phyloP scores from a whole-genome alignment of 257 asterid species.

The Salvia splendens region DNA sequence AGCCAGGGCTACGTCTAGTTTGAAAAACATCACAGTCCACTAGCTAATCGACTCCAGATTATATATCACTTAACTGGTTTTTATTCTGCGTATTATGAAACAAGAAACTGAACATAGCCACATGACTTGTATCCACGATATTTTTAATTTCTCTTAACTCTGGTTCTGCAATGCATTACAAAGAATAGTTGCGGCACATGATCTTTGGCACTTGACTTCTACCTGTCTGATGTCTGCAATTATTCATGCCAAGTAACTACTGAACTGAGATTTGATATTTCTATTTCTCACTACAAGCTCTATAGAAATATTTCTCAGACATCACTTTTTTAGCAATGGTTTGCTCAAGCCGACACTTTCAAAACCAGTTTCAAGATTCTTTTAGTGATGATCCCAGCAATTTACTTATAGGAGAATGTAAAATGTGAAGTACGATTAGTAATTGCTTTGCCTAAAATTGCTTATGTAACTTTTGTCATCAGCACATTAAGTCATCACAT shows the following conservation, averaged over 20 bases:
- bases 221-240: background rate
- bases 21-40: conserved; percentile 25
- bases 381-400: background rate
- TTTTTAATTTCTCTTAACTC: conserved; percentile 9
- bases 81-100: conserved; percentile 11
- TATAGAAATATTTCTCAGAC: background rate
- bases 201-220: background rate
- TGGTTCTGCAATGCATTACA: conserved; percentile 18
- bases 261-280: background rate
- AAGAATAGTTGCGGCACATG: background rate
- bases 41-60: conserved; percentile 17
- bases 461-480: conserved; percentile 2
- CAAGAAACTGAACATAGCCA: background rate
- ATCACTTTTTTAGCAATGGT: conserved; percentile 8
- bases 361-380: background rate
- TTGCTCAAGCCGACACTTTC: background rate
- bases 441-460: conserved; percentile 14
- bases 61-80: background rate
- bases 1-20: conserved; percentile 15
- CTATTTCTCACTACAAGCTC: background rate
- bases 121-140: background rate
- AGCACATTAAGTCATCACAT: conserved; percentile 21
- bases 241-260: conserved; percentile 5
- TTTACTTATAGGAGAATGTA: background rate
- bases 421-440: background rate